Evolutionary conservation across 352 stramenopile species (phyloP).

Genomic region (Pilasporangium apinafurcum): DNA sequence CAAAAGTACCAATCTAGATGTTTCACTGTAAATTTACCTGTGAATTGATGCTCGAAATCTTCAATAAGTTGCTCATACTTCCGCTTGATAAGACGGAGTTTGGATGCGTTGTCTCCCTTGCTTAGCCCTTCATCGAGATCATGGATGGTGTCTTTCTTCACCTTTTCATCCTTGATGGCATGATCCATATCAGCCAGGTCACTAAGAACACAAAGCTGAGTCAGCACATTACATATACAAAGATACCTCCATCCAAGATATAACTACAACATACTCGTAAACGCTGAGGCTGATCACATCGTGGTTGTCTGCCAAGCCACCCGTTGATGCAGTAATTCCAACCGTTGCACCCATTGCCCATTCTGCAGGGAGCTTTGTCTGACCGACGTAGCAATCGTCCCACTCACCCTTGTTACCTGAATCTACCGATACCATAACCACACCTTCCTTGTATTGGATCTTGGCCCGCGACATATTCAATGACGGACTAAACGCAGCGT

Average conservation of each 20-base stretch:
- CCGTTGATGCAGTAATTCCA: slow-evolving; percentile 74
- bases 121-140: slow-evolving; percentile 40
- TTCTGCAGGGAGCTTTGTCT: slow-evolving; percentile 34
- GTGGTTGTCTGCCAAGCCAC: slow-evolving; percentile 80
- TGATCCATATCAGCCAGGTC: slow-evolving; percentile 57
- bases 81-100: slow-evolving; percentile 60
- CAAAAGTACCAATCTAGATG: neutral
- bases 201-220: slow-evolving; percentile 16
- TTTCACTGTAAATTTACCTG: slow-evolving; percentile 5
- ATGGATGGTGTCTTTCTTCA: slow-evolving; percentile 44
- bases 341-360: slow-evolving; percentile 67
- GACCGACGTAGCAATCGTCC: slow-evolving; percentile 54
- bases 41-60: slow-evolving; percentile 84
- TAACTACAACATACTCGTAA: slow-evolving; percentile 54
- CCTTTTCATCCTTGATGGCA: slow-evolving; percentile 44
- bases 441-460: slow-evolving; percentile 71
- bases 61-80: slow-evolving; percentile 79
- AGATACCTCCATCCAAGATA: neutral
- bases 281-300: slow-evolving; percentile 68
- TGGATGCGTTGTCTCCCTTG: slow-evolving; percentile 49
- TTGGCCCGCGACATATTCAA: slow-evolving; percentile 79
- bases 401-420: slow-evolving; percentile 66
- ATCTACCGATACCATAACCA: slow-evolving; percentile 65
- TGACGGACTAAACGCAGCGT: slow-evolving; percentile 68
- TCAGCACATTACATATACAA: slow-evolving; percentile 6